Conservation (phyloP, 768 basidiomycete genomes). For the Coprinopsis strossmayeri region DNA sequence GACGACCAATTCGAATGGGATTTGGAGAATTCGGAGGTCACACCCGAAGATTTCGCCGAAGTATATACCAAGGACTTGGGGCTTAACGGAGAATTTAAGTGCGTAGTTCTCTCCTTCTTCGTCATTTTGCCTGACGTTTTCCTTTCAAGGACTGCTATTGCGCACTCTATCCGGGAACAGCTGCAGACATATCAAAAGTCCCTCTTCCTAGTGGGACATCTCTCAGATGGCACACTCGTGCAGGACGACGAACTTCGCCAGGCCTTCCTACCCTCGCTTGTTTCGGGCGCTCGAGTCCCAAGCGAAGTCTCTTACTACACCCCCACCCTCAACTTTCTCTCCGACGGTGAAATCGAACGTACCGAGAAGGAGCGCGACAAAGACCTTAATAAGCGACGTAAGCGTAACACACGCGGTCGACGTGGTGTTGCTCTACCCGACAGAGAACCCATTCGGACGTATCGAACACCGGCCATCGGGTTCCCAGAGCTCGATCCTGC, state of each 20-base stretch:
- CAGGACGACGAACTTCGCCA: slow-evolving; percentile 89
- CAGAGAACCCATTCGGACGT: slow-evolving; percentile 87
- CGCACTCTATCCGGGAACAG: slow-evolving; percentile 95
- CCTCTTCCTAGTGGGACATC: slow-evolving; percentile 83
- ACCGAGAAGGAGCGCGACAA: slow-evolving; percentile 93
- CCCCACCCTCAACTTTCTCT: slow-evolving; percentile 83
- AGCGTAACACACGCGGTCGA: slow-evolving; percentile 77
- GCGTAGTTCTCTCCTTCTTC: slow-evolving; percentile 22
- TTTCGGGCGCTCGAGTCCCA: slow-evolving; percentile 61
- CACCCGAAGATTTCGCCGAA: slow-evolving; percentile 90
- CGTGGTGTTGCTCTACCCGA: slow-evolving; percentile 84
- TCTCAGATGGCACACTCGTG: slow-evolving; percentile 69
- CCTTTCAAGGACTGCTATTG: slow-evolving; percentile 77
- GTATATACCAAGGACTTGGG: slow-evolving; percentile 84
- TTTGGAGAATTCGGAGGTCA: slow-evolving; percentile 67
- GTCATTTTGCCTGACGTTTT: slow-evolving; percentile 2
- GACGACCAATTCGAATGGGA: slow-evolving; percentile 99
- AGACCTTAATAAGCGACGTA: slow-evolving; percentile 79
- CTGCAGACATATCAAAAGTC: slow-evolving; percentile 88
- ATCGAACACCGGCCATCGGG: slow-evolving; percentile 82
- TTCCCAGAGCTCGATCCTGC: slow-evolving; percentile 76
- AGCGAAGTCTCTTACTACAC: slow-evolving; percentile 80
- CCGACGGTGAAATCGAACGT: slow-evolving; percentile 82
- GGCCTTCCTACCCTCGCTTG: slow-evolving; percentile 81
- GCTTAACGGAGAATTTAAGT: slow-evolving; percentile 89